Evolutionary conservation across 305 asterid genomes (phyloP).

Genomic region (Fraxinus angustifolia): DNA sequence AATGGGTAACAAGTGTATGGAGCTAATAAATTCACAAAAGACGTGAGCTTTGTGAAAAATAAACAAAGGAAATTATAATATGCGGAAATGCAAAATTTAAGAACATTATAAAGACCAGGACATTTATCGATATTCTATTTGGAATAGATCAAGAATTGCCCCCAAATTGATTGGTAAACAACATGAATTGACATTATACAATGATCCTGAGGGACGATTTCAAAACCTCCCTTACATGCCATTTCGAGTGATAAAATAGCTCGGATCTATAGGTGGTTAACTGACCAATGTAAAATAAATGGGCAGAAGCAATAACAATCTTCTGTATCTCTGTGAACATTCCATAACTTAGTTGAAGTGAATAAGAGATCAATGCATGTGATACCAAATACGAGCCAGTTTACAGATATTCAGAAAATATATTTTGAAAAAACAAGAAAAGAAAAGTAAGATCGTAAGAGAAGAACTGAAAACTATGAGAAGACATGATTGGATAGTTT

Average conservation of each 20-base stretch:
- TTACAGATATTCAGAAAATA: not conserved
- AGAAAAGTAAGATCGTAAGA: not conserved
- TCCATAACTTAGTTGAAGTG: not conserved
- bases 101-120: not conserved
- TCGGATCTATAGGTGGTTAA: not conserved
- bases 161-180: not conserved
- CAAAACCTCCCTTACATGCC: not conserved
- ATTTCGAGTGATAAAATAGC: not conserved
- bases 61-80: not conserved
- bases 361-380: not conserved
- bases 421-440: not conserved
- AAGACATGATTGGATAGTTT: not conserved
- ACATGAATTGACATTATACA: not conserved
- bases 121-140: not conserved
- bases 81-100: not conserved
- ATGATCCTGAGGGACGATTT: not conserved
- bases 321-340: constrained; percentile 4
- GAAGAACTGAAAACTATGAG: not conserved
- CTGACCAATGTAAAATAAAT: not conserved
- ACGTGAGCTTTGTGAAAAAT: not conserved
- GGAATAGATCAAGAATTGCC: not conserved
- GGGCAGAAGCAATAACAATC: not conserved
- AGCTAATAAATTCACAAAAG: constrained; percentile 16
- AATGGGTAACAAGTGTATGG: not conserved
- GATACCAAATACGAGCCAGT: constrained; percentile 1